Evolutionary conservation across 1,139 yeast species (phyloP), one percentile per base, ranked within the genome.

Genomic region (Hyphopichia buzzinii): DNA sequence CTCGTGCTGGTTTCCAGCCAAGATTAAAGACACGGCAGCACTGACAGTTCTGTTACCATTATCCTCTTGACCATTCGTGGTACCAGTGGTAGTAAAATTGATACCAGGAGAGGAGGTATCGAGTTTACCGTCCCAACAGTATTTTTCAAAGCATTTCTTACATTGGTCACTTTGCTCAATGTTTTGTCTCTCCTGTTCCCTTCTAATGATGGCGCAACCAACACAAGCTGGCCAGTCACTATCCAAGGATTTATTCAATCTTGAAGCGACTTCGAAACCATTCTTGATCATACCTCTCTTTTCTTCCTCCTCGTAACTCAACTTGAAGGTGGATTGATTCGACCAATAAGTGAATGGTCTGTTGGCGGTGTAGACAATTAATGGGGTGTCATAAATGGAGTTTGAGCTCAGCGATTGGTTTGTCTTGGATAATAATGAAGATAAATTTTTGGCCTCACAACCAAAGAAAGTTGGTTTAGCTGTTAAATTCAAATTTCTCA

Each of bases 181-280:
- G 24, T 84, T 82, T 34, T 72, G 64, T 51, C 95, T 75, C 64
- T 88, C 95, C 55, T 84, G 83, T 38, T 84, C 79, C 57, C 96
- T 79, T 60, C 88, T 83, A 39, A 89, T 71, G 37, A 89, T 78
- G 7, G 97, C 97, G 69, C 97, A 89, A 1, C 90, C 87, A 36
- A 89, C 76, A 69, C 97, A 89, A 6, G 84, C 75, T 36, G 77
- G 71, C 83, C 89, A 89, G 38, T 84, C 83, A 2, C 67, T 59
- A 51, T 85, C 95, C 29, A 82, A 64, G 4, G 96, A 84, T 30
- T 79, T 64, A 55, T 88, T 88, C 47, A 74, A 72, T 56, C 88
- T 78, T 1, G 95, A 74, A 19, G 85, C 78, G 25, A 78, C 77
- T 55, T 85, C 94, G 55, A 83, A 87, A 10, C 96, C 97, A 56